These are phyloP conservation scores for Botrytis paeoniae DNA, from an alignment of 2,329 filamentous ascomycete species.

Conservation along the genomic window DNA sequence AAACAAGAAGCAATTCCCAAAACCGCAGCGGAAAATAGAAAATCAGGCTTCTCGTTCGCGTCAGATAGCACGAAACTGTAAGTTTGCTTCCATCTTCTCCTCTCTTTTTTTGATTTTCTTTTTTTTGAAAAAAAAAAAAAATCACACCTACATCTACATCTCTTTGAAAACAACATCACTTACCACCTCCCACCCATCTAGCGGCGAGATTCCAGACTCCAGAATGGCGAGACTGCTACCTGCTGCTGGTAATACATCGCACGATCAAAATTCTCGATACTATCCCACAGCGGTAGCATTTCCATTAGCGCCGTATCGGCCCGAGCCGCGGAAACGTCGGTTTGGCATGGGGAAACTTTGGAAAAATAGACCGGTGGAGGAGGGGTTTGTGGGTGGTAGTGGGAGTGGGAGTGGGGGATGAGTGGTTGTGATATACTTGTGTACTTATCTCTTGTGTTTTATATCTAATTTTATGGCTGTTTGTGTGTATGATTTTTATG, in stretches of 20 bases:
- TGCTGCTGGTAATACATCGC: background rate
- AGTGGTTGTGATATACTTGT: background rate
- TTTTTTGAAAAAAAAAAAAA: too few relatives aligned
- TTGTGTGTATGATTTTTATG: background rate
- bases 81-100: background rate
- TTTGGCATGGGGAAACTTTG: background rate
- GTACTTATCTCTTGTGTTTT: background rate
- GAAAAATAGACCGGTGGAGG: background rate
- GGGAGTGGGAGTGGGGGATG: background rate
- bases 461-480: background rate
- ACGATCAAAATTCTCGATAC: background rate
- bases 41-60: constrained; percentile 40
- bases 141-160: too few relatives aligned
- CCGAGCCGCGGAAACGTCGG: background rate
- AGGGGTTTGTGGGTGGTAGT: too few relatives aligned
- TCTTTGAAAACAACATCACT: background rate
- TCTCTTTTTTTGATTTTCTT: background rate
- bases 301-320: constrained; percentile 4
- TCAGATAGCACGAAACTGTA: constrained; percentile 46
- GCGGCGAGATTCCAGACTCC: background rate
- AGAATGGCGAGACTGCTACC: background rate
- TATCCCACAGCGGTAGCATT: background rate
- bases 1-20: background rate
- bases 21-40: constrained; percentile 24
- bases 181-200: background rate